These are phyloP conservation scores for Coemansia sp. DNA, from an alignment of 192 early-diverging fungal species.

Conservation along the genomic window DNA sequence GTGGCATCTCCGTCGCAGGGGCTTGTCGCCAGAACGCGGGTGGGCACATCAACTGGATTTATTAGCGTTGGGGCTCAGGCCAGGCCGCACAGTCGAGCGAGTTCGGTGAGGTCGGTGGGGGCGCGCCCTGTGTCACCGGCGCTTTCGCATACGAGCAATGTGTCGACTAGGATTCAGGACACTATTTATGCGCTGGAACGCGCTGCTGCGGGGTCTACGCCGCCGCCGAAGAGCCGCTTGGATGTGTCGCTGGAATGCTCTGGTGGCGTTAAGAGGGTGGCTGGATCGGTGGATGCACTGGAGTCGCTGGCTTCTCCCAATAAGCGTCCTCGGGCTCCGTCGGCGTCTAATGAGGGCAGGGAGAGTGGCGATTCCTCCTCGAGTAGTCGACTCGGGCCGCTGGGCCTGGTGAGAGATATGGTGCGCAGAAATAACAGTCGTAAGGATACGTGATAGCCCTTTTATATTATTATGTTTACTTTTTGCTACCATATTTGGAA, in stretches of 20 bases:
- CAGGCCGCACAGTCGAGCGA: slow-evolving; percentile 16
- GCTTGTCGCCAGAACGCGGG: slow-evolving; percentile 1
- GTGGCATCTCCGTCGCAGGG: neutral
- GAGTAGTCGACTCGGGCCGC: neutral
- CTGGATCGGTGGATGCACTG: neutral
- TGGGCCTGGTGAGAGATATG: neutral
- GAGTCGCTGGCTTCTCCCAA: slow-evolving; percentile 29
- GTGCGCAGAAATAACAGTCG: neutral
- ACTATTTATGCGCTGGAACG: slow-evolving; percentile 37
- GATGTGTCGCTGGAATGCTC: neutral
- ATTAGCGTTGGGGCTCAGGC: slow-evolving; percentile 16
- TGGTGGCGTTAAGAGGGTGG: slow-evolving; percentile 27
- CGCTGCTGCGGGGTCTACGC: slow-evolving; percentile 1
- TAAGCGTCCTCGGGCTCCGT: slow-evolving; percentile 34
- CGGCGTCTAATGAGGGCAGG: neutral
- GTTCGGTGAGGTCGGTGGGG: slow-evolving; percentile 1
- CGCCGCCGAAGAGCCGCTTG: neutral
- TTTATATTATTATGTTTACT: neutral
- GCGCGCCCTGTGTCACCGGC: slow-evolving; percentile 38
- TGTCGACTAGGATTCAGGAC: slow-evolving; percentile 33
- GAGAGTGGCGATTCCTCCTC: neutral
- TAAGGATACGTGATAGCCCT: neutral
- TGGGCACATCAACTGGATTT: slow-evolving; percentile 39
- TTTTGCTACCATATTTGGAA: neutral
- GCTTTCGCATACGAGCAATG: slow-evolving; percentile 32